A percentile compares a stretch with the other conserved stretches of the same genome.
Conservation (phyloP, 164 flowering plant genomes). For the Aristolochia fimbriata region DNA sequence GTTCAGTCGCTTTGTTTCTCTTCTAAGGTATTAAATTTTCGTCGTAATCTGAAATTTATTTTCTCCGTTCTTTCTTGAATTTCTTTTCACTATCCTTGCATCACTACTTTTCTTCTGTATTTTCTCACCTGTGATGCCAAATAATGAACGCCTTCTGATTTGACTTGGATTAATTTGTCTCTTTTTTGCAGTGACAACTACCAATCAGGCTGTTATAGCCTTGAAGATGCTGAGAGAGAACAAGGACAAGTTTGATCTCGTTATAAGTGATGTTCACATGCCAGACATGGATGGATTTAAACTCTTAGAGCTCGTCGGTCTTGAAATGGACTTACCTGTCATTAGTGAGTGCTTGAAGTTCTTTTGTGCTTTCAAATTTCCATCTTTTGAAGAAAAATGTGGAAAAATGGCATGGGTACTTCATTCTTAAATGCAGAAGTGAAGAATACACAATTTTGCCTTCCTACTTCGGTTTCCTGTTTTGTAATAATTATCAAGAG, state of each 20-base stretch:
- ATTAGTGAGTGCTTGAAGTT: slow-evolving; percentile 22
- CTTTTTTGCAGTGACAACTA: slow-evolving; percentile 24
- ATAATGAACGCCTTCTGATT: not conserved
- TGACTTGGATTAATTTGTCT: not conserved
- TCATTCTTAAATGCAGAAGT: too few relatives aligned
- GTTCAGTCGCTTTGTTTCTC: too few relatives aligned
- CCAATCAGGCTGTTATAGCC: slow-evolving; percentile 20
- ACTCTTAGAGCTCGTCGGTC: slow-evolving; percentile 27
- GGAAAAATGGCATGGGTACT: not conserved
- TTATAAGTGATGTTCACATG: slow-evolving; percentile 32
- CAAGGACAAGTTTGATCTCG: slow-evolving; percentile 30
- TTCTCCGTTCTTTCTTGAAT: too few relatives aligned
- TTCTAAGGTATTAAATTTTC: too few relatives aligned
- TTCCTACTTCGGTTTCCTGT: too few relatives aligned
- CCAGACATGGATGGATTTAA: slow-evolving; percentile 37
- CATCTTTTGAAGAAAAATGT: not conserved
- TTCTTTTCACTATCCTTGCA: too few relatives aligned
- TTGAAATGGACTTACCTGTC: slow-evolving; percentile 42
- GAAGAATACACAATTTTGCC: too few relatives aligned
- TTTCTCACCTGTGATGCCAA: too few relatives aligned
- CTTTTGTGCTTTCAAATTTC: not conserved
- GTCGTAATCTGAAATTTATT: too few relatives aligned
- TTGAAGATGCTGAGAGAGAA: slow-evolving; percentile 27
- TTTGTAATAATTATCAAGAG: too few relatives aligned
- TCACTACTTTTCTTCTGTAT: too few relatives aligned